These are phyloP conservation scores for Russula olivacea DNA, from an alignment of 768 basidiomycete genomes.

Conservation along the genomic window DNA sequence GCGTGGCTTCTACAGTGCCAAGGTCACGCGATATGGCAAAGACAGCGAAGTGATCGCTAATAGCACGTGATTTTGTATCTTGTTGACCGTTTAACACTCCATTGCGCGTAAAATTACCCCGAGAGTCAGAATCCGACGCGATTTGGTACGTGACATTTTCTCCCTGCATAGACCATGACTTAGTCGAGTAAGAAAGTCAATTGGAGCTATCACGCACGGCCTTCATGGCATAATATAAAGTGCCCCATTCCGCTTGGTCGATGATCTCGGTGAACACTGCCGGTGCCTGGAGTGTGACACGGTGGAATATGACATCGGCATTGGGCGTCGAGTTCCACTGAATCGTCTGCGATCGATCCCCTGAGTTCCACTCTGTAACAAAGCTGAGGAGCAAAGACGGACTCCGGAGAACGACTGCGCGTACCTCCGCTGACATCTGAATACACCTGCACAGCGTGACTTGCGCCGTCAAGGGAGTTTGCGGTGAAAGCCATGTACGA, in stretches of 20 bases:
- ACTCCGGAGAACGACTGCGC: neutral
- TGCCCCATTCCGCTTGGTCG: constrained; percentile 25
- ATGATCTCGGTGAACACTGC: constrained; percentile 14
- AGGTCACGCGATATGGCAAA: constrained; percentile 30
- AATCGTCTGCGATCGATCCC: constrained; percentile 13
- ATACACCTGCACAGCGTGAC: constrained; percentile 36
- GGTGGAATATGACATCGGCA: constrained; percentile 19
- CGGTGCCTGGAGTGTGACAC: constrained; percentile 7
- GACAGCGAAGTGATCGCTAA: constrained; percentile 22
- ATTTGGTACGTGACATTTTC: constrained; percentile 21
- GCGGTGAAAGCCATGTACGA: constrained; percentile 35
- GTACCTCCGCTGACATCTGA: constrained; percentile 37
- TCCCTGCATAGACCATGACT: constrained; percentile 4
- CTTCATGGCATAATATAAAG: constrained; percentile 22
- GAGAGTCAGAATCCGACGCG: constrained; percentile 9
- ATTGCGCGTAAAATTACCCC: constrained; percentile 21
- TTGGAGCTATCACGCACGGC: constrained; percentile 7
- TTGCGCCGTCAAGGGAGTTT: constrained; percentile 30
- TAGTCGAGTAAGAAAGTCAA: neutral
- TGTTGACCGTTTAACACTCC: constrained; percentile 23
- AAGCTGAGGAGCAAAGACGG: neutral
- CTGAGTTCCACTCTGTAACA: constrained; percentile 27
- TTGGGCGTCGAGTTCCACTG: constrained; percentile 6
- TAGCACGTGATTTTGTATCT: constrained; percentile 17
- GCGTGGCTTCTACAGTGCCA: constrained; percentile 25